Conservation (phyloP, 2,329 filamentous ascomycete species). For the Arthrinium puccinioides region DNA sequence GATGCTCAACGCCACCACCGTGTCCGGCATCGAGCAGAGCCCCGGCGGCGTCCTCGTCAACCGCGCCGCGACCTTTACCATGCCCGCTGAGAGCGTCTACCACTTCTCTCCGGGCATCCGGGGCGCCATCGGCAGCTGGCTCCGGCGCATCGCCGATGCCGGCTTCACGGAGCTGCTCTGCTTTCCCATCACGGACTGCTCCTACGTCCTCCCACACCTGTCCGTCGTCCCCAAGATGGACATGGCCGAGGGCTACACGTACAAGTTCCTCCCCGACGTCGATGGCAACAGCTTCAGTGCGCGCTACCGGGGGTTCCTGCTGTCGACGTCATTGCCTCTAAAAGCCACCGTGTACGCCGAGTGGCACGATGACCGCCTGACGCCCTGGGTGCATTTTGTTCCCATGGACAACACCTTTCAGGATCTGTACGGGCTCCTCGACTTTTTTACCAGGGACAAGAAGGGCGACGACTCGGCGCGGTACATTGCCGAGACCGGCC, state of each 20-base stretch:
- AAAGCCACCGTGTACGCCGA: slow-evolving; percentile 57
- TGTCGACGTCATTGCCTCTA: slow-evolving; percentile 48
- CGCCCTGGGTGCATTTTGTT: slow-evolving; percentile 57
- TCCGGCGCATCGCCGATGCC: slow-evolving; percentile 15
- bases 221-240: slow-evolving; percentile 12
- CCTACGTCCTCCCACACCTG: slow-evolving; percentile 16
- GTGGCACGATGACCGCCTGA: slow-evolving; percentile 55
- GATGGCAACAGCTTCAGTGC: slow-evolving; percentile 50
- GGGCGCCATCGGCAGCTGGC: slow-evolving; percentile 18
- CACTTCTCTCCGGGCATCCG: slow-evolving; percentile 27
- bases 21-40: slow-evolving; percentile 37
- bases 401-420: slow-evolving; percentile 52
- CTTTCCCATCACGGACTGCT: slow-evolving; percentile 17
- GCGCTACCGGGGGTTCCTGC: slow-evolving; percentile 43
- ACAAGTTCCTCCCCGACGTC: slow-evolving; percentile 53
- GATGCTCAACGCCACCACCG: slow-evolving; percentile 59
- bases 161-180: slow-evolving; percentile 22
- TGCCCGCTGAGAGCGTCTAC: slow-evolving; percentile 35
- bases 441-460: slow-evolving; percentile 44
- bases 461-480: slow-evolving; percentile 35
- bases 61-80: slow-evolving; percentile 40
- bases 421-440: slow-evolving; percentile 49
- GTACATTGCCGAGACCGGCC: slow-evolving; percentile 42
- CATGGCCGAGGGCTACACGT: slow-evolving; percentile 28
- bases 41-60: no score